Base-by-base conservation (phyloP, 495 filamentous ascomycete species). In the Neurospora cerealis region DNA sequence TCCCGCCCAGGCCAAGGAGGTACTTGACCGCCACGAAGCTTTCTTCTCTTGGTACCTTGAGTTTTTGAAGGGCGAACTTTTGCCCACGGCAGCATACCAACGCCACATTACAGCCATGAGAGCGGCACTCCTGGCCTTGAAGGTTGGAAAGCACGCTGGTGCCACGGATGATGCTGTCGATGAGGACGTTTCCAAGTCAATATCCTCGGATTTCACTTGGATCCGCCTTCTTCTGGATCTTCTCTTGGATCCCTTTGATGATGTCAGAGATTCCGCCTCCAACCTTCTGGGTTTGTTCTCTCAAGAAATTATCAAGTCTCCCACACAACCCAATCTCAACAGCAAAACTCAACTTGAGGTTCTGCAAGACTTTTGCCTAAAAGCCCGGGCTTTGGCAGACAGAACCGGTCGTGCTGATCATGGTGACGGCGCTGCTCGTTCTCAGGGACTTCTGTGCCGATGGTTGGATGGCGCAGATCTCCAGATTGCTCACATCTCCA, bases 241-340 rank as follows among this genome's bases (percentile, higher is more conserved):
- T 11, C 77, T 97, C 1, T 82, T 96, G 66, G 91, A 98, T 78
- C 93, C 95, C 0, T 99, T 95, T 77, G 96, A 99, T 74, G 96
- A 99, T 83, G 92, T 98, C 13, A 87, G 96, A 74, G 88, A 88
- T 46, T 83, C 83, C 2, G 88, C 96, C 8, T 80, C 89, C 0
- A 82, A 83, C 7, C 81, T 93, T 19, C 74, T 97, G 36, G 86
- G 86, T 71, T 75, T 82, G 36, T 73, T 82, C 28, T 78, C 77
- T 48, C 78, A 73, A 21, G 82, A 79, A 71, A 74, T 72, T 19
- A 78, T 70, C 54, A 76, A 74, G 54, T 46, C 70, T 17, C 71
- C 66, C 8, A 10, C 21, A 6, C 9, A 8, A 36, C 71, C 62
- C 9, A 75, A 73, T 42, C 69, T 72, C 0, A 66, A 70, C 13